Evolutionary conservation across 225 moss, liverwort and hornwort species (phyloP).

Genomic region (Pleurozium schreberi): DNA sequence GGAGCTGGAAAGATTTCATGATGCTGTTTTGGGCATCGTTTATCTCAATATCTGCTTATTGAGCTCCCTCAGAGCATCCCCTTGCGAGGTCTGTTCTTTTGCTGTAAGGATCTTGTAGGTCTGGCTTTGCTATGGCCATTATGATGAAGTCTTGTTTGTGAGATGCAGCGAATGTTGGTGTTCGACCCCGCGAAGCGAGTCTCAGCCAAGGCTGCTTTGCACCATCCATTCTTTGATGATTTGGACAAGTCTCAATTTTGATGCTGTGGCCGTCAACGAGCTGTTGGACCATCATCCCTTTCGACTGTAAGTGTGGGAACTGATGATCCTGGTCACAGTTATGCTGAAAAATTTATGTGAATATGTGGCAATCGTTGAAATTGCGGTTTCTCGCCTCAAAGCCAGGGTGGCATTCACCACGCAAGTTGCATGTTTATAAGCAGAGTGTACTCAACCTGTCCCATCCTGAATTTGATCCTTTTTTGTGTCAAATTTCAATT

Average conservation of each 20-base stretch:
- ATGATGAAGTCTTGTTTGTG: not conserved
- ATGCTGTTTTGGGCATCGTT: not conserved
- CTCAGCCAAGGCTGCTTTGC: constrained; percentile 60
- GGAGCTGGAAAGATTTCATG: not conserved
- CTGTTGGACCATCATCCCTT: constrained; percentile 6
- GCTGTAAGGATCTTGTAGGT: not conserved
- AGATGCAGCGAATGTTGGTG: constrained; percentile 60
- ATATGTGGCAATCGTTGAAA: constrained; percentile 25
- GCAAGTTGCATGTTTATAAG: constrained; percentile 40
- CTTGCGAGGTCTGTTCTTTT: not conserved
- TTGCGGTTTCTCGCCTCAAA: constrained; percentile 15
- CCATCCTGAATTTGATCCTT: constrained; percentile 23
- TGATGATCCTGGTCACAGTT: not conserved
- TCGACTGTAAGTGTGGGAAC: constrained; percentile 1
- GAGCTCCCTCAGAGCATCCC: not conserved
- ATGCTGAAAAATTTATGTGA: constrained; percentile 15
- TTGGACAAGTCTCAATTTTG: constrained; percentile 85
- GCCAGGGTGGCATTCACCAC: constrained; percentile 39
- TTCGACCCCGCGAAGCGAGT: constrained; percentile 70
- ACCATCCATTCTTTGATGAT: constrained; percentile 69
- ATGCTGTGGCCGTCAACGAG: not conserved
- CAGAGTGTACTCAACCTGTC: constrained; percentile 36
- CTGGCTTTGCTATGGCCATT: not conserved
- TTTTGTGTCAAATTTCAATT: constrained; percentile 13
- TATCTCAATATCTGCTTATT: not conserved